These are phyloP conservation scores for Whalleya microplaca DNA, from an alignment of 2,329 filamentous ascomycete species.

Conservation along the genomic window DNA sequence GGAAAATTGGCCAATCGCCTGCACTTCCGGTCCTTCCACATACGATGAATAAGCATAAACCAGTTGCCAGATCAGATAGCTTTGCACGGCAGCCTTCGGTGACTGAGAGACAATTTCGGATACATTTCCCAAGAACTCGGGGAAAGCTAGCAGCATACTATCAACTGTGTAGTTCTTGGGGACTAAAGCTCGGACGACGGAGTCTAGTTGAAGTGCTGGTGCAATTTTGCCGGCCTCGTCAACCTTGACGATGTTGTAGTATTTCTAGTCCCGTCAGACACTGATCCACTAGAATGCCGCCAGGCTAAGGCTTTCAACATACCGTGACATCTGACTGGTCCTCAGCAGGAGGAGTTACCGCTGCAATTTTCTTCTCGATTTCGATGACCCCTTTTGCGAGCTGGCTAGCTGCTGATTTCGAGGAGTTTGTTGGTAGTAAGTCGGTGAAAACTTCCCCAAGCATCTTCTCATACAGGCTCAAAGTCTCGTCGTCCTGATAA, in stretches of 20 bases:
- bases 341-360: constrained; percentile 59
- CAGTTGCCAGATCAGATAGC: constrained; percentile 68
- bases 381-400: constrained; percentile 51
- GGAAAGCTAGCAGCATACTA: constrained; percentile 61
- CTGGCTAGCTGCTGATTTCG: constrained; percentile 28
- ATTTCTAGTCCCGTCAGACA: constrained; percentile 48
- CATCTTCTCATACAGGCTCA: constrained; percentile 53
- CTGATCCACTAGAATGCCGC: not conserved
- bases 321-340: constrained; percentile 64
- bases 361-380: constrained; percentile 65
- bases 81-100: constrained; percentile 57
- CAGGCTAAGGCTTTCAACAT: constrained; percentile 15
- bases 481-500: constrained; percentile 57
- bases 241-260: constrained; percentile 66
- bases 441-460: constrained; percentile 45
- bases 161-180: constrained; percentile 54
- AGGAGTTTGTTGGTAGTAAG: constrained; percentile 33
- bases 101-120: constrained; percentile 58
- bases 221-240: constrained; percentile 57
- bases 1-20: constrained; percentile 61
- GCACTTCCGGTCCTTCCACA: constrained; percentile 62
- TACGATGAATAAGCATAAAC: constrained; percentile 55
- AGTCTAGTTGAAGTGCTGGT: constrained; percentile 58
- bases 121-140: constrained; percentile 62
- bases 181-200: constrained; percentile 55